These are phyloP conservation scores for Datura wrightii DNA, from an alignment of 257 asterid species.

Conservation along the genomic window DNA sequence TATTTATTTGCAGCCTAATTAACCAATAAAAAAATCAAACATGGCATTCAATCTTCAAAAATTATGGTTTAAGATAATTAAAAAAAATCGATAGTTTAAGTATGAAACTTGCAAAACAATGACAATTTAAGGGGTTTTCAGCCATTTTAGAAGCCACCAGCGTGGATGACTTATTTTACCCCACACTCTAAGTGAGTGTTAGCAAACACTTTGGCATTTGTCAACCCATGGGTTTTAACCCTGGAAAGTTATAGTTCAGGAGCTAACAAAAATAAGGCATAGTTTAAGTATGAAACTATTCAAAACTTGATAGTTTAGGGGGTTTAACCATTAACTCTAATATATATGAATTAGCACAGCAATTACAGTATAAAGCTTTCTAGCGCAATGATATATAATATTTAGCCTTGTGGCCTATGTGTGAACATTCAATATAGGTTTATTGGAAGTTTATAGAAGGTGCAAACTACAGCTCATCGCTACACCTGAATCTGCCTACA, in stretches of 20 bases:
- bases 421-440: not conserved
- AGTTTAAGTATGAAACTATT: not conserved
- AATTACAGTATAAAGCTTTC: not conserved
- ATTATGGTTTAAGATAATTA: not conserved
- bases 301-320: not conserved
- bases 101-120: conserved; percentile 1
- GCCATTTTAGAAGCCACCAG: not conserved
- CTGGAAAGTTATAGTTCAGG: not conserved
- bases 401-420: not conserved
- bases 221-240: not conserved
- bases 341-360: not conserved
- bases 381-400: not conserved
- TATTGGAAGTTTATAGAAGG: not conserved
- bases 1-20: not conserved
- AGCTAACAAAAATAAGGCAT: not conserved
- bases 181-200: not conserved
- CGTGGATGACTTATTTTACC: not conserved
- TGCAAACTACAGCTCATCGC: conserved; percentile 4
- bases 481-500: not conserved
- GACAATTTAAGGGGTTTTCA: not conserved
- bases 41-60: not conserved
- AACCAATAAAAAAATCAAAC: not conserved
- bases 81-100: not conserved
- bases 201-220: not conserved
- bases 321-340: not conserved